These are phyloP conservation scores for Fragaria ananassa DNA, from an alignment of 306 rosid species.

Conservation along the genomic window DNA sequence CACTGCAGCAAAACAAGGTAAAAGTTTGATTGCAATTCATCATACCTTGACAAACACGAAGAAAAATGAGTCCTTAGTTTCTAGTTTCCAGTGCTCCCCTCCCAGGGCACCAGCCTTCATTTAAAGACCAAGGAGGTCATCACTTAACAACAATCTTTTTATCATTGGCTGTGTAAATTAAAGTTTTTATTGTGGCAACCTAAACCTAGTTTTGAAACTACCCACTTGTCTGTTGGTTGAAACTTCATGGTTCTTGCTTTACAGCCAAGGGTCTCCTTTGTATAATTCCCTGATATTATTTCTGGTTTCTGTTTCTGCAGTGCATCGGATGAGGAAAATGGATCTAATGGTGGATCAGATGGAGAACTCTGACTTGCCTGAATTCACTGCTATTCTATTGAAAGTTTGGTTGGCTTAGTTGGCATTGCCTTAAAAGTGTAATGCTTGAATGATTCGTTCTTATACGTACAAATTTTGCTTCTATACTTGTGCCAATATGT, in stretches of 20 bases:
- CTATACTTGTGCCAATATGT: background rate
- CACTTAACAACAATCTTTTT: background rate
- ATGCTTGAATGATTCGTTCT: background rate
- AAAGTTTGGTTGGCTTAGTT: background rate
- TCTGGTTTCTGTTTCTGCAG: slow-evolving; percentile 34
- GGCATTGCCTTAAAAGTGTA: background rate
- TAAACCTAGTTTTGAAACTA: background rate
- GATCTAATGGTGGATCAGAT: slow-evolving; percentile 31
- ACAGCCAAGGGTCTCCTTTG: background rate
- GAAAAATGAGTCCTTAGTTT: background rate
- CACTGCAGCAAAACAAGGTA: slow-evolving; percentile 79
- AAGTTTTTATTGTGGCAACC: background rate
- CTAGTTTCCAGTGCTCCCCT: background rate
- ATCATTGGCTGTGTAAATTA: background rate
- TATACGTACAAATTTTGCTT: slow-evolving; percentile 7
- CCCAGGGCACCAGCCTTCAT: background rate
- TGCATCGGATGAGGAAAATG: slow-evolving; percentile 26
- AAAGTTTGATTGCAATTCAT: slow-evolving; percentile 20
- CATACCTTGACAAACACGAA: background rate
- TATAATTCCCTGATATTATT: background rate
- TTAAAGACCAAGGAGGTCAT: slow-evolving; percentile 1
- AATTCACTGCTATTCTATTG: background rate
- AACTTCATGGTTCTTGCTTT: background rate
- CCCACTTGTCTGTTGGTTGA: background rate
- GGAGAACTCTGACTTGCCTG: slow-evolving; percentile 53